Conservation (phyloP, 805 yeast genomes). For the Zygoascus ofunaensis region DNA sequence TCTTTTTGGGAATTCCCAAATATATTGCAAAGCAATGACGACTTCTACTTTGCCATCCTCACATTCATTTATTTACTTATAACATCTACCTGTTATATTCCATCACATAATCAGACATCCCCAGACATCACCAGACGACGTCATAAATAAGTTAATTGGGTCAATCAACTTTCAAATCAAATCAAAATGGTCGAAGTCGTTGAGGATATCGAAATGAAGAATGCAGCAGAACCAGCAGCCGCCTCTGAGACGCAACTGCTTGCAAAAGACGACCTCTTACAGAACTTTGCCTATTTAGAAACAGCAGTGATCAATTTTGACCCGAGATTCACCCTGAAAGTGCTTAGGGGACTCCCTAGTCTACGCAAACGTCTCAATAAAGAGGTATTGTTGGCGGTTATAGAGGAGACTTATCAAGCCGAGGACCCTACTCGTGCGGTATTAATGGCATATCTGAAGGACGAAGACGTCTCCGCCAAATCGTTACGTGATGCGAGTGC, state of each 20-base stretch:
- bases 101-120: no score
- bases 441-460: conserved; percentile 28
- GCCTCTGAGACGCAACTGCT: neutral
- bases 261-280: conserved; percentile 24
- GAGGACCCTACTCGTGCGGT: conserved; percentile 29
- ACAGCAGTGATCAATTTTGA: conserved; percentile 69
- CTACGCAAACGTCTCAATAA: conserved; percentile 57
- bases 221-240: neutral
- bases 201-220: conserved; percentile 13
- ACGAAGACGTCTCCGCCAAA: conserved; percentile 5
- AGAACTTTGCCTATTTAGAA: conserved; percentile 38
- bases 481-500: conserved; percentile 3
- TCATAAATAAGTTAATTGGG: no score
- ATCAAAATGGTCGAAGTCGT: neutral
- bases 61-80: no score
- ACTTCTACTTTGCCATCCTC: no score
- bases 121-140: no score
- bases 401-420: conserved; percentile 48
- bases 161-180: no score
- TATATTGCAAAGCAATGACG: no score
- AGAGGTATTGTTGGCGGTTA: conserved; percentile 45
- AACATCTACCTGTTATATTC: no score
- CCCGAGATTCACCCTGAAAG: conserved; percentile 78
- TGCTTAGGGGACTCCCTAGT: conserved; percentile 70
- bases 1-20: no score